Conservation (phyloP, 345 rosid species). For the Pugionium cornutum region DNA sequence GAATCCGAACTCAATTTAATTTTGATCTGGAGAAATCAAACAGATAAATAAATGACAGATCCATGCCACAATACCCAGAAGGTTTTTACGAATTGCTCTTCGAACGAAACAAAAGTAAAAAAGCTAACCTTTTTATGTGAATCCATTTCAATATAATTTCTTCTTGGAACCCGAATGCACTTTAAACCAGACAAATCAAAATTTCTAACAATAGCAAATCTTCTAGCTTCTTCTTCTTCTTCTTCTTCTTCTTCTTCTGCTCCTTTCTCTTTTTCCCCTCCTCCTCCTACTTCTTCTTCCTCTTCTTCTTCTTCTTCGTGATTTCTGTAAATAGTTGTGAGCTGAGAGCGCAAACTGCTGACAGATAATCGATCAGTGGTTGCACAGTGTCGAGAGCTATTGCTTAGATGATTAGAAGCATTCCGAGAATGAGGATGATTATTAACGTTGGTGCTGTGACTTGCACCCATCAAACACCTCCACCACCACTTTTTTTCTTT, state of each 20-base stretch:
- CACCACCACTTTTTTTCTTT: slow-evolving; percentile 32
- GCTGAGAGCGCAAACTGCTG: slow-evolving; percentile 42
- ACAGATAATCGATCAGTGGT: slow-evolving; percentile 36
- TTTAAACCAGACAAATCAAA: slow-evolving; percentile 55
- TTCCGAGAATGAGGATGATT: slow-evolving; percentile 31
- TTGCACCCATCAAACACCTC: slow-evolving; percentile 45
- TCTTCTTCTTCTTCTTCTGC: neutral
- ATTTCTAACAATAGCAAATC: slow-evolving; percentile 43
- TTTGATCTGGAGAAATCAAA: slow-evolving; percentile 22
- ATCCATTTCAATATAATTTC: slow-evolving; percentile 58
- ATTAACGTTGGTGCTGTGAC: slow-evolving; percentile 39
- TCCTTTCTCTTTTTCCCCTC: neutral
- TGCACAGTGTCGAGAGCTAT: slow-evolving; percentile 35
- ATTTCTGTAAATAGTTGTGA: slow-evolving; percentile 33
- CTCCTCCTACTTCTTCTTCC: slow-evolving; percentile 27
- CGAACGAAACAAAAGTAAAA: neutral
- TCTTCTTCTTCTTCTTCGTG: slow-evolving; percentile 35
- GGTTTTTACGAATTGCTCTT: neutral
- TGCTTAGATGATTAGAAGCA: slow-evolving; percentile 32
- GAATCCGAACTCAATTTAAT: neutral
- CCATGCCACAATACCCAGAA: slow-evolving; percentile 6
- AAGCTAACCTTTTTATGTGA: slow-evolving; percentile 65
- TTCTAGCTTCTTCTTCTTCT: slow-evolving; percentile 26
- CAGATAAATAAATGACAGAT: slow-evolving; percentile 14
- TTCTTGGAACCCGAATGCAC: slow-evolving; percentile 61